Evolutionary conservation across 129 eudicot genomes (phyloP).

Genomic region (Lonicera japonica): DNA sequence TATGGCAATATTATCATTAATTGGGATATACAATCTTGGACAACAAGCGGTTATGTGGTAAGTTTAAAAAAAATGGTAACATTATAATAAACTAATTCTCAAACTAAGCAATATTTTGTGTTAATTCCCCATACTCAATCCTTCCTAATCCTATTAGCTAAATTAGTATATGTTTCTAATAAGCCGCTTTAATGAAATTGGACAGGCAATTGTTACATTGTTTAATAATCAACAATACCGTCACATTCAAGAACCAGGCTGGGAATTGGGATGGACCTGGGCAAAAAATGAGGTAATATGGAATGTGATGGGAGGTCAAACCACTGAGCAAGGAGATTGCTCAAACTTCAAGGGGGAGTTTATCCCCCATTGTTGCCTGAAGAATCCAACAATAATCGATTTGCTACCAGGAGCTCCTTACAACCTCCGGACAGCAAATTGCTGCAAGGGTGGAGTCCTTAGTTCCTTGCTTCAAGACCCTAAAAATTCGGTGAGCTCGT

Average conservation of each 20-base stretch:
- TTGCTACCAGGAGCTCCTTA: conserved; percentile 83
- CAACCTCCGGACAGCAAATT: conserved; percentile 86
- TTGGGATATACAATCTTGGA: conserved; percentile 85
- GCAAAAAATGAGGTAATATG: conserved; percentile 90
- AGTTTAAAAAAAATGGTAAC: conserved; percentile 19
- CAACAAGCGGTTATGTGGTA: conserved; percentile 95
- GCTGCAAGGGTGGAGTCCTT: conserved; percentile 91
- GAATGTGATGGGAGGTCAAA: conserved; percentile 82
- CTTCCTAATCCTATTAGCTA: no score
- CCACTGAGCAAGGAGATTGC: conserved; percentile 96
- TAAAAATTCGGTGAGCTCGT: conserved; percentile 58
- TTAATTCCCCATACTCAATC: no score
- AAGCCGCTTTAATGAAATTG: background rate
- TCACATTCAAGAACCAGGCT: conserved; percentile 86
- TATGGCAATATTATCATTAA: conserved; percentile 83
- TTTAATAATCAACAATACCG: conserved; percentile 83
- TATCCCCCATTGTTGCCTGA: conserved; percentile 82
- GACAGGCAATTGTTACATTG: conserved; percentile 86
- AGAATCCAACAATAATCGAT: conserved; percentile 74
- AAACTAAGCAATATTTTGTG: no score
- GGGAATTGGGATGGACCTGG: conserved; percentile 98
- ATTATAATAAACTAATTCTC: background rate
- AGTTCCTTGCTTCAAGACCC: conserved; percentile 89
- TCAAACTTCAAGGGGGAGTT: conserved; percentile 62
- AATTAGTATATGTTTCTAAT: background rate